Percentiles rank a stretch among this genome's conserved stretches.
Conservation (phyloP, 2,329 filamentous ascomycete species). For the Penicillium sp. region DNA sequence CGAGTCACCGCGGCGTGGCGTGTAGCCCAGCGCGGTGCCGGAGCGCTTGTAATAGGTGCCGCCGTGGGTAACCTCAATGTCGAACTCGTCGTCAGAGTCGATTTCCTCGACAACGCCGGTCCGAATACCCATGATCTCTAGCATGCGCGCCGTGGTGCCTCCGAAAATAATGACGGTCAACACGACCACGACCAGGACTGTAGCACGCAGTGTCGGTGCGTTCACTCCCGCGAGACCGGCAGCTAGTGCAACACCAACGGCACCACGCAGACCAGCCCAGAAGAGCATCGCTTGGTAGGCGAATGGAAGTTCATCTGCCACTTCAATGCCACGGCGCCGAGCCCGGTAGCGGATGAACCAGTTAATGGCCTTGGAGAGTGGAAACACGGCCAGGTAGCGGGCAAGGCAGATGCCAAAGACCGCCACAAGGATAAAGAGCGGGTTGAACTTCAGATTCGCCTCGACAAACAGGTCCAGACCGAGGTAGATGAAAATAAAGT, state of each 20-base stretch:
- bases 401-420: slow-evolving; percentile 87
- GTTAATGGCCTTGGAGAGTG: slow-evolving; percentile 82
- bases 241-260: slow-evolving; percentile 89
- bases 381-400: slow-evolving; percentile 91
- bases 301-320: slow-evolving; percentile 82
- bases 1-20: slow-evolving; percentile 58
- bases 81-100: slow-evolving; percentile 96
- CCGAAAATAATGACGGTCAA: slow-evolving; percentile 98
- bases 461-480: slow-evolving; percentile 94
- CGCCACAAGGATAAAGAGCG: slow-evolving; percentile 88
- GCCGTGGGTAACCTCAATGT: slow-evolving; percentile 73
- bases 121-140: slow-evolving; percentile 93
- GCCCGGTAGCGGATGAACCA: slow-evolving; percentile 86
- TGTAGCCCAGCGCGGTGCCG: slow-evolving; percentile 71
- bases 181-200: slow-evolving; percentile 95
- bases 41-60: slow-evolving; percentile 77
- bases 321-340: slow-evolving; percentile 66
- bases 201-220: slow-evolving; percentile 77
- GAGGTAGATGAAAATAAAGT: slow-evolving; percentile 99
- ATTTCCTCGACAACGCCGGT: slow-evolving; percentile 96
- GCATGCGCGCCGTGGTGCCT: slow-evolving; percentile 92
- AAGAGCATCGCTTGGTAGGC: slow-evolving; percentile 99
- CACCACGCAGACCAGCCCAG: slow-evolving; percentile 92
- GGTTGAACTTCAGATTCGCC: slow-evolving; percentile 80
- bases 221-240: slow-evolving; percentile 81